Base-by-base conservation (phyloP, 495 filamentous ascomycete species). In the Neurospora pannonica region DNA sequence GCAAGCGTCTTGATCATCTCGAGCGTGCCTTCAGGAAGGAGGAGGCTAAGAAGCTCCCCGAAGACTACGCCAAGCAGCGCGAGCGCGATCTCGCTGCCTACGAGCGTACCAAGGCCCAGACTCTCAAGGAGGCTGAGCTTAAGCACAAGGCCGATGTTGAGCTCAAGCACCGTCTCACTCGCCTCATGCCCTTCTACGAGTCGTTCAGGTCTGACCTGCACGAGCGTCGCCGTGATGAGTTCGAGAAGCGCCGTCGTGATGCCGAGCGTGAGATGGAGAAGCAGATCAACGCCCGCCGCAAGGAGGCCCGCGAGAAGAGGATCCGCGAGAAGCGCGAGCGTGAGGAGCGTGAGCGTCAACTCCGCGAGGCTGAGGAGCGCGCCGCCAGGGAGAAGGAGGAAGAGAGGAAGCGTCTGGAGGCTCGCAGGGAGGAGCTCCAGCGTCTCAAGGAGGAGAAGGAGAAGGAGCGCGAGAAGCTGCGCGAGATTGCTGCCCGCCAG, bases 1-100 rank as follows among this genome's bases (percentile, higher is more conserved):
- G 92, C 81, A 98, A 97, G 89, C 91, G 96, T 75, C 94, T 98
- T 80, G 96, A 99, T 82, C 96, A 99, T 84, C 86, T 99, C 77
- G 96, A 99, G 87, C 93, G 96, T 84, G 97, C 96, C 34, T 95
- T 96, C 88, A 89, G 97, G 77, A 92, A 93, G 77, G 97, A 98
- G 83, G 96, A 99, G 81, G 83, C 92, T 77, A 97, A 97, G 88
- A 93, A 97, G 81, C 86, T 99, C 71, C 85, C 91, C 70, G 89
- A 92, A 72, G 97, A 99, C 79, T 97, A 95, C 75, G 94, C 92
- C 74, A 85, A 85, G 67, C 96, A 99, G 85, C 91, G 92, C 80
- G 89, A 94, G 82, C 87, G 83, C 36, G 96, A 99, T 79, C 77
- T 92, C 73, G 92, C 89, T 48, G 89, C 93, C 3, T 95, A 97